A percentile compares a stretch with the other conserved stretches of the same genome.
phyloP scores from a whole-genome alignment of 139 green algal genomes.

The Asterochloris erici region DNA sequence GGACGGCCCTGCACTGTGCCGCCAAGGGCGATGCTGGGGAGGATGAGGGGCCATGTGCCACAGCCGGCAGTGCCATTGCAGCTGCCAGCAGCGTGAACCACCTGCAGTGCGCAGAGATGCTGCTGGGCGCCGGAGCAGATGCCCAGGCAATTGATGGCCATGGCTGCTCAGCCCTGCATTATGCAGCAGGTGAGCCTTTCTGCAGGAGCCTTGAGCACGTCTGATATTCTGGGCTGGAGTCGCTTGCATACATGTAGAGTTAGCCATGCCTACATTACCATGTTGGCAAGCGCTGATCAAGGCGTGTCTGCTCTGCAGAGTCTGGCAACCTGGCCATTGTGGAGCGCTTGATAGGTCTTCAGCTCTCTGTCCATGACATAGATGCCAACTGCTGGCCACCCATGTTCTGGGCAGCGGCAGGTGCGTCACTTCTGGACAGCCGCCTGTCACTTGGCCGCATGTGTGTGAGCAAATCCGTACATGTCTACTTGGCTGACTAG shows the following conservation, averaged over 20 bases:
- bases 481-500: no score
- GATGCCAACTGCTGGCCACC: constrained; percentile 21
- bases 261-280: neutral
- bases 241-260: neutral
- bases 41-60: no score
- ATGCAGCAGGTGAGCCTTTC: constrained; percentile 22
- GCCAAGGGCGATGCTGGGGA: constrained; percentile 14
- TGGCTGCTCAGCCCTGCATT: constrained; percentile 37
- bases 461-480: no score
- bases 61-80: constrained; percentile 5
- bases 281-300: neutral
- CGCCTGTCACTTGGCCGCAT: no score
- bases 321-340: constrained; percentile 15
- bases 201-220: neutral
- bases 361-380: neutral
- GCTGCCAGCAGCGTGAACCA: constrained; percentile 16
- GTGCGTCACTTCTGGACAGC: no score
- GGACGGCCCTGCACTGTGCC: constrained; percentile 44
- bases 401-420: constrained; percentile 26
- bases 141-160: constrained; percentile 20
- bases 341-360: constrained; percentile 18
- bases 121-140: constrained; percentile 28
- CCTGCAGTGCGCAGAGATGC: constrained; percentile 17
- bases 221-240: neutral
- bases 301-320: neutral